Conservation (phyloP, 1,284 basidiomycete genomes). For the Salmacisia buchloeana region DNA sequence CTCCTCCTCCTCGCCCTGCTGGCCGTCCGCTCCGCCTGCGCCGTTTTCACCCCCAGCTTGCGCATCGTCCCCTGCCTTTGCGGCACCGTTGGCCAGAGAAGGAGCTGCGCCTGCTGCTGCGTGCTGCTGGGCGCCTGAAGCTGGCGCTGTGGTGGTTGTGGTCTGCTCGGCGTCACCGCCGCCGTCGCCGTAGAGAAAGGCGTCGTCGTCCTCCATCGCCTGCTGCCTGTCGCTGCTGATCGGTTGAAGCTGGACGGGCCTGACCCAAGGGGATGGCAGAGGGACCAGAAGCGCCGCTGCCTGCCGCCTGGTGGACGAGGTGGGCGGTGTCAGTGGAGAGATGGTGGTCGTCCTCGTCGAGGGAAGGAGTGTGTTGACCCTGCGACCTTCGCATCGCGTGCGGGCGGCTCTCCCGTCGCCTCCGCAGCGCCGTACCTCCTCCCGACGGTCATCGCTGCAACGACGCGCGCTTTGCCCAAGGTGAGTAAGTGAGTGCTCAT, state of each 20-base stretch:
- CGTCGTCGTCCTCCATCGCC: slow-evolving; percentile 34
- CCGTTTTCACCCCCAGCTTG: neutral
- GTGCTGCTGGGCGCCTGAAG: neutral
- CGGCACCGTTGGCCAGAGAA: neutral
- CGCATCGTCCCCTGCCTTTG: neutral
- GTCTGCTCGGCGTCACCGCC: slow-evolving; percentile 10
- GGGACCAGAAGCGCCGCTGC: too few relatives aligned
- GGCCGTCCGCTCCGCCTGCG: slow-evolving; percentile 45
- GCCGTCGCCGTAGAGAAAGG: slow-evolving; percentile 32
- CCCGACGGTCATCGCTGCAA: too few relatives aligned
- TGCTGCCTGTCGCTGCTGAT: too few relatives aligned
- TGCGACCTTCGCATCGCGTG: too few relatives aligned
- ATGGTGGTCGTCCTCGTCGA: too few relatives aligned
- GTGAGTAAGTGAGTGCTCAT: too few relatives aligned
- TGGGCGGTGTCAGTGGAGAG: too few relatives aligned
- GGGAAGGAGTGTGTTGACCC: too few relatives aligned
- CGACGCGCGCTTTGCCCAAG: too few relatives aligned
- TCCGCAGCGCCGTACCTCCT: too few relatives aligned
- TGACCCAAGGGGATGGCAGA: neutral
- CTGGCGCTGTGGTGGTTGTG: neutral
- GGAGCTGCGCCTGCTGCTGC: neutral
- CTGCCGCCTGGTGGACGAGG: too few relatives aligned
- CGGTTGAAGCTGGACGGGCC: neutral
- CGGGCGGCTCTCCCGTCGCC: too few relatives aligned
- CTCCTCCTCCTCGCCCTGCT: slow-evolving; percentile 53